Percentiles rank a stretch among this genome's conserved stretches.
phyloP scores from a whole-genome alignment of 106 monocot genomes.

The Xerophyta viscosa region DNA sequence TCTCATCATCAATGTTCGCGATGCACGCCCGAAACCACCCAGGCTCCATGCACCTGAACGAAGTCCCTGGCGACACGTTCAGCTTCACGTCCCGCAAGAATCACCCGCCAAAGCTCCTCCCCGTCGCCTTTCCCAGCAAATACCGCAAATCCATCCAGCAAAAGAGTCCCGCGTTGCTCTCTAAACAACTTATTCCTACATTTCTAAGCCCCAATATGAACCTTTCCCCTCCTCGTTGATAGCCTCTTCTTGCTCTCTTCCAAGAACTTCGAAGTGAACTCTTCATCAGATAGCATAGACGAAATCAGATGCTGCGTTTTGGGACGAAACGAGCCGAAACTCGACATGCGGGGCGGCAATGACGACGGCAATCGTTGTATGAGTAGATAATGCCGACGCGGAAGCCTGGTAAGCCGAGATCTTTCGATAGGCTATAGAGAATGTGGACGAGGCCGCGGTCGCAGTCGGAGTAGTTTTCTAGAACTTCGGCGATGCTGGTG shows the following conservation, averaged over 20 bases:
- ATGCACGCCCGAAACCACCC: constrained; percentile 85
- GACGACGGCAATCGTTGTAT: constrained; percentile 59
- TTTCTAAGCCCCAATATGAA: constrained; percentile 25
- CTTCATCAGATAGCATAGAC: constrained; percentile 39
- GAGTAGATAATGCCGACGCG: constrained; percentile 67
- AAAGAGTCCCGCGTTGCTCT: constrained; percentile 56
- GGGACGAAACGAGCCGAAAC: constrained; percentile 68
- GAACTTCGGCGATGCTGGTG: constrained; percentile 33
- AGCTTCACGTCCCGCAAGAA: constrained; percentile 52
- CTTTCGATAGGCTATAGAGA: constrained; percentile 67
- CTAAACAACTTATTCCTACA: constrained; percentile 35
- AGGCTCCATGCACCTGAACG: constrained; percentile 54
- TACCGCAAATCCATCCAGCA: constrained; percentile 62
- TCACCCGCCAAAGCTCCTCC: constrained; percentile 43
- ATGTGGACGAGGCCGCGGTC: constrained; percentile 44
- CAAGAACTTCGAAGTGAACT: constrained; percentile 32
- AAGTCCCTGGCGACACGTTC: constrained; percentile 66
- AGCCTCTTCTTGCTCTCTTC: constrained; percentile 24
- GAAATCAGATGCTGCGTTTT: constrained; percentile 55
- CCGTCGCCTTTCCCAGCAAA: constrained; percentile 29
- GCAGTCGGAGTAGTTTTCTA: constrained; percentile 12
- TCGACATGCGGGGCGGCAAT: constrained; percentile 47
- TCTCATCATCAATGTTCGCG: constrained; percentile 63
- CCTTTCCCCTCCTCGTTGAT: constrained; percentile 11
- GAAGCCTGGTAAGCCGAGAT: constrained; percentile 67